phyloP scores from a whole-genome alignment of 106 monocot genomes.

The Amphibolis antarctica region DNA sequence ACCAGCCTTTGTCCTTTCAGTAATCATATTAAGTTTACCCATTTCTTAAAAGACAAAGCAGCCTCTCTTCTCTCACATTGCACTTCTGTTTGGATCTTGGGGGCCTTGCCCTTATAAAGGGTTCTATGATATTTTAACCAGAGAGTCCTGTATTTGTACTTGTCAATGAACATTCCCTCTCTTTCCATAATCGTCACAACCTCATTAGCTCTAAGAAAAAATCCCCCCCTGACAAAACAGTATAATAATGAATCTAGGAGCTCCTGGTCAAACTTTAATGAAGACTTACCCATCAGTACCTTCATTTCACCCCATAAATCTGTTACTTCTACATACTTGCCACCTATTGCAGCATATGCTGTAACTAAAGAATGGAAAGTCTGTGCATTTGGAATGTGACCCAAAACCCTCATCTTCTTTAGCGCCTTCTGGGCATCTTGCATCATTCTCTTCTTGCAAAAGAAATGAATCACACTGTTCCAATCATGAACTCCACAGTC shows the following conservation, averaged over 20 bases:
- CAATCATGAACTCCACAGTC: constrained; percentile 78
- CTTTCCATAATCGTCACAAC: constrained; percentile 72
- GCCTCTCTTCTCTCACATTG: constrained; percentile 37
- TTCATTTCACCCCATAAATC: constrained; percentile 98
- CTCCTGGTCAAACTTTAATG: constrained; percentile 74
- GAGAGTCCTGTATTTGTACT: constrained; percentile 67
- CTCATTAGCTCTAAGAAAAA: constrained; percentile 82
- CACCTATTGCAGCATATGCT: constrained; percentile 74
- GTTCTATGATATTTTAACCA: constrained; percentile 81
- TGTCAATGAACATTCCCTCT: constrained; percentile 67
- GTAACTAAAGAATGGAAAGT: constrained; percentile 86
- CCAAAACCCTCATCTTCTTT: constrained; percentile 72
- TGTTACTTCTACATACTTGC: constrained; percentile 66
- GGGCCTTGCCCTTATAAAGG: constrained; percentile 60
- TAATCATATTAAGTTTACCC: constrained; percentile 15
- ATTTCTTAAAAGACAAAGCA: constrained; percentile 23
- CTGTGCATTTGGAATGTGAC: constrained; percentile 71
- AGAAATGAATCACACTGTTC: constrained; percentile 85
- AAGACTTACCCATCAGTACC: constrained; percentile 25
- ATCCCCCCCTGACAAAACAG: constrained; percentile 90
- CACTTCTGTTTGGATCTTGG: constrained; percentile 68
- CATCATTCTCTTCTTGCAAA: constrained; percentile 93
- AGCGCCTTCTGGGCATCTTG: constrained; percentile 85
- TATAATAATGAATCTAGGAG: constrained; percentile 74
- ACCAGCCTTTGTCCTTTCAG: neutral